phyloP scores from a whole-genome alignment of 2,329 filamentous ascomycete genomes.

The Colletotrichum cuscutae region DNA sequence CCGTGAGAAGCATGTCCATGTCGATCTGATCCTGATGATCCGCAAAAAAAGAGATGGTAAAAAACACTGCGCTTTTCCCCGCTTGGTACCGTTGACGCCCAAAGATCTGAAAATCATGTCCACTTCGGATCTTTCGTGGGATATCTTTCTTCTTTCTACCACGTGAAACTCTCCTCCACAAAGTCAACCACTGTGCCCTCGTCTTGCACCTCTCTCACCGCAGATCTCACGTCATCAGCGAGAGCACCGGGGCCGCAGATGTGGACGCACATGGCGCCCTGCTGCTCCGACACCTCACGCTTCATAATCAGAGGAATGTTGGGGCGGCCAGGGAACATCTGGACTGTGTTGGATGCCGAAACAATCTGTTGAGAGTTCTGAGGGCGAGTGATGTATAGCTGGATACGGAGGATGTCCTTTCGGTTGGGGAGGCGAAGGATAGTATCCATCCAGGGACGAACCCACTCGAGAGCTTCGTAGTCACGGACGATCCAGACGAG shows the following conservation, averaged over 20 bases:
- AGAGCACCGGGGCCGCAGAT: constrained; percentile 81
- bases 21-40: constrained; percentile 11
- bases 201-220: constrained; percentile 72
- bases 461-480: constrained; percentile 91
- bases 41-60: background rate
- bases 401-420: constrained; percentile 84
- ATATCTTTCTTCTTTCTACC: constrained; percentile 50
- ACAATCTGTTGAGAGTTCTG: constrained; percentile 84
- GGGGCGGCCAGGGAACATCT: constrained; percentile 91
- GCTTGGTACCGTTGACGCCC: constrained; percentile 34
- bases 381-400: constrained; percentile 91
- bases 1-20: constrained; percentile 21
- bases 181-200: constrained; percentile 74
- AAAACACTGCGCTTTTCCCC: constrained; percentile 20
- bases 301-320: constrained; percentile 83
- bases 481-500: constrained; percentile 95
- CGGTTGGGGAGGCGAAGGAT: constrained; percentile 83
- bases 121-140: constrained; percentile 1
- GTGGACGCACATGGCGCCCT: constrained; percentile 89
- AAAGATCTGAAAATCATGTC: constrained; percentile 22
- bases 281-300: constrained; percentile 83
- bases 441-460: constrained; percentile 83
- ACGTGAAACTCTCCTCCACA: constrained; percentile 81
- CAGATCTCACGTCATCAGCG: constrained; percentile 79
- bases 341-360: constrained; percentile 81